These are phyloP conservation scores for Coemansia sp. DNA, from an alignment of 192 early-diverging fungal genomes.

Conservation along the genomic window DNA sequence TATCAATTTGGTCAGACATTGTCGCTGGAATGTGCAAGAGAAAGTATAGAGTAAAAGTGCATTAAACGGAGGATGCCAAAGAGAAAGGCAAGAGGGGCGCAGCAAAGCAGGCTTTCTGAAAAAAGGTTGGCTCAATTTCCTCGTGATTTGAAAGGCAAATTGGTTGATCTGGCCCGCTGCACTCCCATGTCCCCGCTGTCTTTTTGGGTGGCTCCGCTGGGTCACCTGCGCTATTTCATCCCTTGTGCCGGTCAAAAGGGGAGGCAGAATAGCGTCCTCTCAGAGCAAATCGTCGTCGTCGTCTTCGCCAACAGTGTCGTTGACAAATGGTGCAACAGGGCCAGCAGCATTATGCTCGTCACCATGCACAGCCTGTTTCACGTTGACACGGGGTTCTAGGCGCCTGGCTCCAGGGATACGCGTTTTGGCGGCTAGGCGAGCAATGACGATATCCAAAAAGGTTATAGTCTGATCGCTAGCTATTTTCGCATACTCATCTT, in stretches of 20 bases:
- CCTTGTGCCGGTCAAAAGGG: not conserved
- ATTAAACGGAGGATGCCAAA: not conserved
- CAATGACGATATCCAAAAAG: constrained; percentile 32
- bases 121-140: not conserved
- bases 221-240: not conserved
- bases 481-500: constrained; percentile 24
- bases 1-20: constrained; percentile 23
- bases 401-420: constrained; percentile 34
- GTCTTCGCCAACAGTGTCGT: constrained; percentile 7
- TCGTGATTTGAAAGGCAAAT: not conserved
- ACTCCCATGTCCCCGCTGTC: not conserved
- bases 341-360: not conserved
- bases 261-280: not conserved
- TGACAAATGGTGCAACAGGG: not conserved
- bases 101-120: not conserved
- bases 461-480: constrained; percentile 21
- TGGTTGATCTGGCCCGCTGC: not conserved
- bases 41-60: not conserved
- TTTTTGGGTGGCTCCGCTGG: not conserved
- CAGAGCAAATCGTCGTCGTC: constrained; percentile 40
- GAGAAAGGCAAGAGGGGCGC: not conserved
- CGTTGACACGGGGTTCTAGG: not conserved
- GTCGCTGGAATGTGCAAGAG: not conserved
- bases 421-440: constrained; percentile 29
- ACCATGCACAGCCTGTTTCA: not conserved